These are phyloP conservation scores for bread wheat (Triticum aestivum) DNA, from an alignment of 176 grass and related monocot genomes.

Conservation along the genomic window DNA sequence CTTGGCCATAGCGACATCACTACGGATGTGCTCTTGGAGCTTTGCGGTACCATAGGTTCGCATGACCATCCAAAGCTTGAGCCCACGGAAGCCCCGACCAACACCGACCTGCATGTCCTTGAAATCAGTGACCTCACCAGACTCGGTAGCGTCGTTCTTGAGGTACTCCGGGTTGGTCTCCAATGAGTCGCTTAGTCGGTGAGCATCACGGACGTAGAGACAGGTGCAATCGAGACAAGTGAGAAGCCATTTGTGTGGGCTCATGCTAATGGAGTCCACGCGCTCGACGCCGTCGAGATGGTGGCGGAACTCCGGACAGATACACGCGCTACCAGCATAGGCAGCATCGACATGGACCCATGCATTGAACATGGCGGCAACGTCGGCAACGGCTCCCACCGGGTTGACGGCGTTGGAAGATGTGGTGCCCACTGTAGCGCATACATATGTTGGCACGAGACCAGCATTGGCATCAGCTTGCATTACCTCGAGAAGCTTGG, in stretches of 20 bases:
- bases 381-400: background rate
- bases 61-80: slow-evolving; percentile 14
- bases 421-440: background rate
- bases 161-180: background rate
- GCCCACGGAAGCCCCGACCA: background rate
- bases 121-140: background rate
- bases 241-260: slow-evolving; percentile 8
- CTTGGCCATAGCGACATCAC: background rate
- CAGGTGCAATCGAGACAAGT: background rate
- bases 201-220: background rate
- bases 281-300: background rate
- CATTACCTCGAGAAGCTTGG: background rate
- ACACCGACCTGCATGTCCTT: background rate
- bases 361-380: background rate
- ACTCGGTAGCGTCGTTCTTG: background rate
- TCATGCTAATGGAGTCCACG: background rate
- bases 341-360: background rate
- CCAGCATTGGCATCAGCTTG: background rate
- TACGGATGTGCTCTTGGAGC: slow-evolving; percentile 6
- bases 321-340: background rate
- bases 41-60: background rate
- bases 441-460: background rate
- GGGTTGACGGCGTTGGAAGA: background rate
- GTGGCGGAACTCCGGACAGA: background rate
- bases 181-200: background rate